A percentile compares a stretch with the other conserved stretches of the same genome.
phyloP scores from a whole-genome alignment of 306 rosid species.

The Corylus americana region DNA sequence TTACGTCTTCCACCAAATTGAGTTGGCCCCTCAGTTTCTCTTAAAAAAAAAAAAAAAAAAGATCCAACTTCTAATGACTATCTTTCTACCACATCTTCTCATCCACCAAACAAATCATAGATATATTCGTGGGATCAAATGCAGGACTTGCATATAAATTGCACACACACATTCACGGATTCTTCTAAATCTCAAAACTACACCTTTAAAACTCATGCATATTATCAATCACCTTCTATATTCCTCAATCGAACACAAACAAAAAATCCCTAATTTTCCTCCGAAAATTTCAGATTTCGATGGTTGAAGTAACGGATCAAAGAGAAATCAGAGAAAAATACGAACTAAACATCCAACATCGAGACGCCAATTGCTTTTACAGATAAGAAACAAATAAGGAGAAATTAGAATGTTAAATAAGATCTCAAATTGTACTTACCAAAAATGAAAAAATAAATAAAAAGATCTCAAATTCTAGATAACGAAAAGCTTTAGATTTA shows the following conservation, averaged over 20 bases:
- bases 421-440: neutral
- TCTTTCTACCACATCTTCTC: neutral
- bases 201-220: neutral
- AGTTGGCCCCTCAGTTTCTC: neutral
- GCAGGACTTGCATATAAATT: neutral
- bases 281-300: neutral
- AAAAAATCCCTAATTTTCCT: neutral
- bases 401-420: neutral
- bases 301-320: constrained; percentile 15
- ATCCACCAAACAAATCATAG: constrained; percentile 1
- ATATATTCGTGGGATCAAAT: neutral
- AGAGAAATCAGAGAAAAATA: neutral
- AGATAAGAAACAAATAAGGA: neutral
- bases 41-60: neutral
- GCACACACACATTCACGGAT: neutral
- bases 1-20: neutral
- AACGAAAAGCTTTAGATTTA: neutral
- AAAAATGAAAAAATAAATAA: no score
- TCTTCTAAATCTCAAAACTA: neutral
- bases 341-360: neutral
- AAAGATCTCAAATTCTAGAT: neutral
- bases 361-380: neutral
- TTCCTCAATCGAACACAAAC: neutral
- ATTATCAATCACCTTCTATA: neutral
- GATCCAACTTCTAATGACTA: constrained; percentile 4